These are phyloP conservation scores for Hypoxylon sp. DNA, from an alignment of 2,329 filamentous ascomycete species.

Conservation along the genomic window DNA sequence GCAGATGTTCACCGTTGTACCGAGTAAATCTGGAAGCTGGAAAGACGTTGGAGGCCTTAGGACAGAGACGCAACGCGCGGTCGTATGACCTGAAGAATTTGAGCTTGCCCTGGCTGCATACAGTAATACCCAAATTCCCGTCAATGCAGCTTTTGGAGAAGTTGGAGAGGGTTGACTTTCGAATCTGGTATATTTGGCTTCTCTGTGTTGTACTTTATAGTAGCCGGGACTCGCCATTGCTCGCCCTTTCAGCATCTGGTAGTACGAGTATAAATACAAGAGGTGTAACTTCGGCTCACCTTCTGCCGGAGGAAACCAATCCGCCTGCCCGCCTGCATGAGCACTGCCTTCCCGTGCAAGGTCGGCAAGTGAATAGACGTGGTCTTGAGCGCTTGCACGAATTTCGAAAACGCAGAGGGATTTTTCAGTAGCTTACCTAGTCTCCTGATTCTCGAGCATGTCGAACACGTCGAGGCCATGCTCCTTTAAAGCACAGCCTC, in stretches of 20 bases:
- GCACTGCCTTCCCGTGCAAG: slow-evolving; percentile 35
- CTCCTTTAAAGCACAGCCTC: slow-evolving; percentile 25
- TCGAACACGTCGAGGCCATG: slow-evolving; percentile 8
- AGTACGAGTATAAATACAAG: slow-evolving; percentile 29
- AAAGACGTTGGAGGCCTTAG: slow-evolving; percentile 19
- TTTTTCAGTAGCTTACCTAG: slow-evolving; percentile 21
- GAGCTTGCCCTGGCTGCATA: slow-evolving; percentile 23
- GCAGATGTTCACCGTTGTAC: slow-evolving; percentile 16
- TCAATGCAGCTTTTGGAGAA: slow-evolving; percentile 43
- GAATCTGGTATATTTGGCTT: slow-evolving; percentile 24
- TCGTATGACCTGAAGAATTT: slow-evolving; percentile 35
- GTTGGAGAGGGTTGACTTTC: slow-evolving; percentile 24
- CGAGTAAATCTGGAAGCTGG: slow-evolving; percentile 9
- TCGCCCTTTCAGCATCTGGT: slow-evolving; percentile 29
- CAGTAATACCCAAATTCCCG: slow-evolving; percentile 43
- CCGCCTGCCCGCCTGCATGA: slow-evolving; percentile 28
- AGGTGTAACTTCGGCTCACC: slow-evolving; percentile 33
- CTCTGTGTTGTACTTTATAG: slow-evolving; percentile 36
- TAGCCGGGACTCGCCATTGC: slow-evolving; percentile 30
- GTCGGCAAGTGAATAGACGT: slow-evolving; percentile 32
- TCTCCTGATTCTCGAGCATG: slow-evolving; percentile 21
- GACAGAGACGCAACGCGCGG: slow-evolving; percentile 23
- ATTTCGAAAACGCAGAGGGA: slow-evolving; percentile 29
- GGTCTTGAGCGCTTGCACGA: slow-evolving; percentile 16
- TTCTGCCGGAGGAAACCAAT: slow-evolving; percentile 35